A percentile compares a stretch with the other conserved stretches of the same genome.
Conservation (phyloP, 768 basidiomycete genomes). For the Termitomyces eurrhizus region DNA sequence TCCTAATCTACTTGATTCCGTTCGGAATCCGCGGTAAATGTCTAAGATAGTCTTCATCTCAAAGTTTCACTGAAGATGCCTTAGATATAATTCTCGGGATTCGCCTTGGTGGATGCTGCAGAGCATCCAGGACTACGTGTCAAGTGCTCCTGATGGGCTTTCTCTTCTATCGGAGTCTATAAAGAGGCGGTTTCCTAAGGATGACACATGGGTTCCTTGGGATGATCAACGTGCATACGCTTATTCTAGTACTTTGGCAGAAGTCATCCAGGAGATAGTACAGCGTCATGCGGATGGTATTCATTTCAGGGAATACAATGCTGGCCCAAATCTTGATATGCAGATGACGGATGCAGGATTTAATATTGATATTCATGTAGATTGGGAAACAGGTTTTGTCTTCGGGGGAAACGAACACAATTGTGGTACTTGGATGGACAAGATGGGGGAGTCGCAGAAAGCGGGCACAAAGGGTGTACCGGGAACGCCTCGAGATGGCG, state of each 20-base stretch:
- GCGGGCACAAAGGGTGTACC: slow-evolving; percentile 94
- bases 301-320: slow-evolving; percentile 93
- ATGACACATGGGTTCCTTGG: slow-evolving; percentile 94
- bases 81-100: slow-evolving; percentile 92
- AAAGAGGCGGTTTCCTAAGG: slow-evolving; percentile 90
- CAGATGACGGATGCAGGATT: slow-evolving; percentile 95
- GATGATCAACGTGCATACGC: slow-evolving; percentile 81
- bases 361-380: slow-evolving; percentile 89
- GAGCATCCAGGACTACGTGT: slow-evolving; percentile 93
- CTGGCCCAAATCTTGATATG: slow-evolving; percentile 94
- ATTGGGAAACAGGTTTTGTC: slow-evolving; percentile 92
- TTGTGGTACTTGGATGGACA: slow-evolving; percentile 98
- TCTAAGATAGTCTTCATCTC: neutral
- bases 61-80: neutral
- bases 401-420: slow-evolving; percentile 83
- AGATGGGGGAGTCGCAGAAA: slow-evolving; percentile 91
- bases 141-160: slow-evolving; percentile 79
- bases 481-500: slow-evolving; percentile 95
- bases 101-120: slow-evolving; percentile 99
- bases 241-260: slow-evolving; percentile 81
- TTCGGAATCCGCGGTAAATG: slow-evolving; percentile 72
- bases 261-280: slow-evolving; percentile 93
- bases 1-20: slow-evolving; percentile 92
- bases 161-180: slow-evolving; percentile 76
- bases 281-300: slow-evolving; percentile 94